phyloP scores from a whole-genome alignment of 345 rosid genomes.

The Viola odorata region DNA sequence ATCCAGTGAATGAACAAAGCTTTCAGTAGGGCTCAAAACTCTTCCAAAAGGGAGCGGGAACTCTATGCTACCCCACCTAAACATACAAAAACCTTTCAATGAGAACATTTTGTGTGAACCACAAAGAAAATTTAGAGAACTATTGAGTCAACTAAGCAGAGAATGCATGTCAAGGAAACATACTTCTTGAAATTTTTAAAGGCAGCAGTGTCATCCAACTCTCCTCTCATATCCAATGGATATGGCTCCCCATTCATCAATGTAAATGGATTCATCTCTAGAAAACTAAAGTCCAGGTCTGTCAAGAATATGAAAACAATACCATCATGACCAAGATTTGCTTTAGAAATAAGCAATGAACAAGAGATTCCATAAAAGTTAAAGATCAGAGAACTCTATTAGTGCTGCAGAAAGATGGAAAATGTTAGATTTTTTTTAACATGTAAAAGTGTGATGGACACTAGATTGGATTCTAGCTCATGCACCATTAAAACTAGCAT shows the following conservation, averaged over 20 bases:
- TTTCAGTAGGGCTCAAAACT: constrained; percentile 73
- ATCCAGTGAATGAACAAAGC: constrained; percentile 79
- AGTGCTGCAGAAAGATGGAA: background rate
- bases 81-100: constrained; percentile 4
- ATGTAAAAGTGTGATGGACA: background rate
- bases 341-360: background rate
- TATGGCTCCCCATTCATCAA: constrained; percentile 80
- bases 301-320: constrained; percentile 2
- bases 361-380: background rate
- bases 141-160: background rate
- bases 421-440: background rate
- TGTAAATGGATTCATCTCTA: constrained; percentile 96
- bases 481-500: no score
- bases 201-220: constrained; percentile 91
- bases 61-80: constrained; percentile 84
- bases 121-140: no score
- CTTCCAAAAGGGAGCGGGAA: constrained; percentile 97
- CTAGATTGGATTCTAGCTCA: background rate
- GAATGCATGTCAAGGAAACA: background rate
- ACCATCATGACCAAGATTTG: background rate
- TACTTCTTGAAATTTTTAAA: constrained; percentile 95
- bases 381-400: background rate
- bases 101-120: background rate
- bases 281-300: constrained; percentile 90
- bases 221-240: constrained; percentile 98